Conservation (phyloP, 306 rosid genomes). For the Sophora flavescens region DNA sequence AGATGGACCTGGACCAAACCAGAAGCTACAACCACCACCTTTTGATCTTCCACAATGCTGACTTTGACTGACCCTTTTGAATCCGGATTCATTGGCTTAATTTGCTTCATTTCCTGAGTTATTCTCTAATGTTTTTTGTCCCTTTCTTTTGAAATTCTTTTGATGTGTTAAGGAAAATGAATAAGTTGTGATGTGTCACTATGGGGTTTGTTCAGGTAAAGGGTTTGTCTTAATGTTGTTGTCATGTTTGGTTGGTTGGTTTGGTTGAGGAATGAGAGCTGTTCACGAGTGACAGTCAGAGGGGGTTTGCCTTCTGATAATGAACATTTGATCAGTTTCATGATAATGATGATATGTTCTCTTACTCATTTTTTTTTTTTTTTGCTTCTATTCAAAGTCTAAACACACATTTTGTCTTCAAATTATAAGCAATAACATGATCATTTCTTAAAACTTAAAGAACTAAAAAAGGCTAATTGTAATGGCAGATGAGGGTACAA, state of each 20-base stretch:
- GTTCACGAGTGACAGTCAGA: conserved; percentile 47
- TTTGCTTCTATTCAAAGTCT: conserved; percentile 56
- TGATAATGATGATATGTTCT: not conserved
- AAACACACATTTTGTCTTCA: conserved; percentile 11
- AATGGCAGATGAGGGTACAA: not conserved
- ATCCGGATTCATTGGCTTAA: conserved; percentile 30
- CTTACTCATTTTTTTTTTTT: conserved; percentile 5
- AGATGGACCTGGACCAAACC: conserved; percentile 68
- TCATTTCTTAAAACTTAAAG: conserved; percentile 33
- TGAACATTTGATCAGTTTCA: conserved; percentile 14
- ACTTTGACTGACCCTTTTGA: conserved; percentile 44
- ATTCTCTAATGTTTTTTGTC: not conserved
- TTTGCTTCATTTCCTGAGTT: not conserved
- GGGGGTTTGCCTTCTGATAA: conserved; percentile 24
- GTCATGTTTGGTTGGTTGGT: conserved; percentile 50
- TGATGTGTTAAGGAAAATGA: conserved; percentile 36
- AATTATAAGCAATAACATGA: not conserved
- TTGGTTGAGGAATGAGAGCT: conserved; percentile 37
- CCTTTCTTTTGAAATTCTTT: conserved; percentile 39
- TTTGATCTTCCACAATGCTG: conserved; percentile 84
- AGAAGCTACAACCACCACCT: conserved; percentile 86
- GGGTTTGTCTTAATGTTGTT: conserved; percentile 39
- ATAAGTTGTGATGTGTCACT: conserved; percentile 33
- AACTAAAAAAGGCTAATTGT: conserved; percentile 4
- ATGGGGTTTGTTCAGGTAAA: conserved; percentile 27